Conservation (phyloP, 148 eudicot species). For the Heliamphora exappendiculata region DNA sequence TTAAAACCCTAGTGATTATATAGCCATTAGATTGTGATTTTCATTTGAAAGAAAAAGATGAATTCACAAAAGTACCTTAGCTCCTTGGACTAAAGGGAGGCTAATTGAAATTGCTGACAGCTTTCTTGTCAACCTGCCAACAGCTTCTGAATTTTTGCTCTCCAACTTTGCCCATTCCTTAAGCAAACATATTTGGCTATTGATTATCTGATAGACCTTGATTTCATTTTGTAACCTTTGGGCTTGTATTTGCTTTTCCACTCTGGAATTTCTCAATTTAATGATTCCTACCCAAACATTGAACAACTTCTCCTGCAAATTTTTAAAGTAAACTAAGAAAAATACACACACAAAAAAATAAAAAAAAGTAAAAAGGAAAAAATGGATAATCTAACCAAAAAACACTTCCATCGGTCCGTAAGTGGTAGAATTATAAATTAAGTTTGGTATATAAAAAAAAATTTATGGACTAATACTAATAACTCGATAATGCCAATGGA, state of each 20-base stretch:
- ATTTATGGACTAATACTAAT: too few species aligned
- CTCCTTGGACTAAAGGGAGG: slow-evolving; percentile 61
- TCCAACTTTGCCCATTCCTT: slow-evolving; percentile 61
- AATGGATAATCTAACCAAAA: too few species aligned
- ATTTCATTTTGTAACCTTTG: slow-evolving; percentile 47
- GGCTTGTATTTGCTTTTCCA: slow-evolving; percentile 42
- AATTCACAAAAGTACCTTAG: slow-evolving; percentile 34
- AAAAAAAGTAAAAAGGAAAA: neutral
- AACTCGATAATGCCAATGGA: too few species aligned
- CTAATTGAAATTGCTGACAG: slow-evolving; percentile 56
- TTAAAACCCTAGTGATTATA: too few species aligned
- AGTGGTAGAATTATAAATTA: too few species aligned
- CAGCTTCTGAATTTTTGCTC: slow-evolving; percentile 54
- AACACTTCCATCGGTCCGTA: too few species aligned
- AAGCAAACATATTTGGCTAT: slow-evolving; percentile 48
- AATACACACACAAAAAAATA: neutral
- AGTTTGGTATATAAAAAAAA: too few species aligned
- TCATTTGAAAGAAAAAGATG: neutral
- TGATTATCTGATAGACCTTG: slow-evolving; percentile 39
- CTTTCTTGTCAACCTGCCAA: slow-evolving; percentile 59
- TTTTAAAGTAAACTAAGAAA: neutral
- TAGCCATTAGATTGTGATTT: too few species aligned
- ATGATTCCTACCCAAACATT: slow-evolving; percentile 53
- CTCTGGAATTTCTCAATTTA: slow-evolving; percentile 37
- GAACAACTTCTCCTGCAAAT: slow-evolving; percentile 50